Percentiles rank a stretch among this genome's conserved stretches.
These are phyloP conservation scores for Haplosporangium gracile DNA, from an alignment of 192 early-diverging fungal genomes.

Conservation along the genomic window DNA sequence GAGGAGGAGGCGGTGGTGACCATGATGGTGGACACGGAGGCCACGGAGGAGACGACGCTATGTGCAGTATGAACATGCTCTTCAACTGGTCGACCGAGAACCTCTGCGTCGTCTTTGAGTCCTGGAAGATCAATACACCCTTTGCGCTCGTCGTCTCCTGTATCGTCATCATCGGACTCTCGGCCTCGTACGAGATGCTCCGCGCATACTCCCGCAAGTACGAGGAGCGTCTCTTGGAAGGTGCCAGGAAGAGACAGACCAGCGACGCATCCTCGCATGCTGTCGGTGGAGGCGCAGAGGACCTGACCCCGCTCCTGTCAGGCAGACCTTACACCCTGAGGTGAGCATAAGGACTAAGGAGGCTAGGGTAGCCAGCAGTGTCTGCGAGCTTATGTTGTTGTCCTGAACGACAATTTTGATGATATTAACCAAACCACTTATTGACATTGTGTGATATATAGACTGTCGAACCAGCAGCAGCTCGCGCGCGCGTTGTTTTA, in stretches of 20 bases:
- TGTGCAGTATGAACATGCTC: slow-evolving; percentile 71
- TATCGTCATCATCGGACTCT: slow-evolving; percentile 62
- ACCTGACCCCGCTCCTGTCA: slow-evolving; percentile 38
- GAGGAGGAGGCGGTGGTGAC: slow-evolving; percentile 13
- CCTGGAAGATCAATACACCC: slow-evolving; percentile 75
- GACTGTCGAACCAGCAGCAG: slow-evolving; percentile 61
- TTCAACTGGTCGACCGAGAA: slow-evolving; percentile 84
- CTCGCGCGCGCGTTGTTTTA: slow-evolving; percentile 75
- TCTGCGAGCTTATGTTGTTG: background rate
- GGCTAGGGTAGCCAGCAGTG: background rate
- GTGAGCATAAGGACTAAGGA: slow-evolving; percentile 7
- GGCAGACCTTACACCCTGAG: slow-evolving; percentile 12
- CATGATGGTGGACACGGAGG: background rate
- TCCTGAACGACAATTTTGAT: background rate
- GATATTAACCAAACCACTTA: background rate
- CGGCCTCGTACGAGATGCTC: slow-evolving; percentile 65
- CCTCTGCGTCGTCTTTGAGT: slow-evolving; percentile 82
- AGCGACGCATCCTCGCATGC: slow-evolving; percentile 14
- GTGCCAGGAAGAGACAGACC: slow-evolving; percentile 28
- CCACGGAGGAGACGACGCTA: slow-evolving; percentile 1
- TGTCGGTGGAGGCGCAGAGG: slow-evolving; percentile 13
- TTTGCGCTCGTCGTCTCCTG: slow-evolving; percentile 72
- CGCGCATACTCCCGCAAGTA: slow-evolving; percentile 45
- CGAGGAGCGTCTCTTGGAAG: slow-evolving; percentile 54
- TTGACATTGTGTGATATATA: slow-evolving; percentile 4